Conservation (phyloP, 2,329 filamentous ascomycete species). For the Ustilaginoidea virens region DNA sequence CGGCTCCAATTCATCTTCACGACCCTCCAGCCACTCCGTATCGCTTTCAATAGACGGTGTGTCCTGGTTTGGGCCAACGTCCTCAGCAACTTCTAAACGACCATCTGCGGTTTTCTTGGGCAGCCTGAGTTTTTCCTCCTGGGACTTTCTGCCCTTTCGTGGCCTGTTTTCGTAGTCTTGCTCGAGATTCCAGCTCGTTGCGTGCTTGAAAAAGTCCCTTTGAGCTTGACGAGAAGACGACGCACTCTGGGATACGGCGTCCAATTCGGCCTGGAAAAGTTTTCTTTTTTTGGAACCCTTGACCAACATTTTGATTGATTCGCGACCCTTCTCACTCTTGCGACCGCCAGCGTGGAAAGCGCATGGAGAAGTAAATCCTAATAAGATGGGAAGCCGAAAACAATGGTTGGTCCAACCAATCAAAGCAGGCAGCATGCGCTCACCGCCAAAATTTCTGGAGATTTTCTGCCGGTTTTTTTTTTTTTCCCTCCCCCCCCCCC, state of each 20-base stretch:
- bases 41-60: conserved; percentile 44
- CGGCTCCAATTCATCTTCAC: conserved; percentile 35
- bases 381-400: not conserved
- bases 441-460: conserved; percentile 24
- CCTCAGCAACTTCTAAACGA: conserved; percentile 43
- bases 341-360: not conserved
- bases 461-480: conserved; percentile 16
- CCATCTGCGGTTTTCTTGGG: conserved; percentile 82
- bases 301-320: conserved; percentile 25
- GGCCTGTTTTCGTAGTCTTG: conserved; percentile 76
- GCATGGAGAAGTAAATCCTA: not conserved
- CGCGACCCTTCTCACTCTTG: not conserved
- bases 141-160: conserved; percentile 62
- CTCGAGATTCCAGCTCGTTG: conserved; percentile 78
- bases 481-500: conserved; percentile 4
- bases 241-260: conserved; percentile 24
- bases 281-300: conserved; percentile 41
- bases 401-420: conserved; percentile 10
- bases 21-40: conserved; percentile 47
- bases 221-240: conserved; percentile 26
- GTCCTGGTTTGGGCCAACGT: conserved; percentile 41
- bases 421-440: conserved; percentile 5
- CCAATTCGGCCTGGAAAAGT: conserved; percentile 34
- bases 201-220: conserved; percentile 56
- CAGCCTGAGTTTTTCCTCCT: conserved; percentile 56